A percentile compares a stretch with the other conserved stretches of the same genome.
phyloP scores from a whole-genome alignment of 768 basidiomycete genomes.

The Tulasnella sp. region DNA sequence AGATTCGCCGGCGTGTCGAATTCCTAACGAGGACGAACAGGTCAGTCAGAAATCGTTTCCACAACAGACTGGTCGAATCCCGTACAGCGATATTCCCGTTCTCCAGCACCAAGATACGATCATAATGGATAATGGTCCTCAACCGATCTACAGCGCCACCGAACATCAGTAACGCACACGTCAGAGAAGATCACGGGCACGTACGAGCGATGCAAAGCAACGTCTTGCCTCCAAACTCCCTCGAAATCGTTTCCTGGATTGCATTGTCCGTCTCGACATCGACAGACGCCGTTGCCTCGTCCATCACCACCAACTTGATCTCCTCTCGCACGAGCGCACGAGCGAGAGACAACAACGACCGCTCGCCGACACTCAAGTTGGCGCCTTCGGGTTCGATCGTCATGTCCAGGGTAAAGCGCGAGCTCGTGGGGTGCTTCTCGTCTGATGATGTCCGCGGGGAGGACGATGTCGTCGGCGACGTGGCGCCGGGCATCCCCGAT shows the following conservation, averaged over 20 bases:
- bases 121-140: constrained; percentile 28
- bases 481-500: background rate
- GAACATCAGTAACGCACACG: no score
- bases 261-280: constrained; percentile 22
- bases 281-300: constrained; percentile 24
- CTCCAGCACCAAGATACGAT: constrained; percentile 45
- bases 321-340: constrained; percentile 28
- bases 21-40: constrained; percentile 27
- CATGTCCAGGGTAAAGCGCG: constrained; percentile 32
- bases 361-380: constrained; percentile 28
- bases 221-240: constrained; percentile 25
- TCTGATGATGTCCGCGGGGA: background rate
- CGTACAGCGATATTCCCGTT: constrained; percentile 36
- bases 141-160: constrained; percentile 12
- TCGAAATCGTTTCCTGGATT: constrained; percentile 26
- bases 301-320: constrained; percentile 25
- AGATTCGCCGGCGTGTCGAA: constrained; percentile 41
- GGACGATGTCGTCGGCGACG: background rate
- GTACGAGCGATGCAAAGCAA: constrained; percentile 19
- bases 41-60: no score
- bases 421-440: background rate
- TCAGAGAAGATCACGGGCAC: background rate
- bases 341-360: constrained; percentile 21
- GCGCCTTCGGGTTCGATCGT: constrained; percentile 33
- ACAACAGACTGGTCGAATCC: background rate